phyloP scores from a whole-genome alignment of 768 basidiomycete species.

The Strobilomyces dryophilus region DNA sequence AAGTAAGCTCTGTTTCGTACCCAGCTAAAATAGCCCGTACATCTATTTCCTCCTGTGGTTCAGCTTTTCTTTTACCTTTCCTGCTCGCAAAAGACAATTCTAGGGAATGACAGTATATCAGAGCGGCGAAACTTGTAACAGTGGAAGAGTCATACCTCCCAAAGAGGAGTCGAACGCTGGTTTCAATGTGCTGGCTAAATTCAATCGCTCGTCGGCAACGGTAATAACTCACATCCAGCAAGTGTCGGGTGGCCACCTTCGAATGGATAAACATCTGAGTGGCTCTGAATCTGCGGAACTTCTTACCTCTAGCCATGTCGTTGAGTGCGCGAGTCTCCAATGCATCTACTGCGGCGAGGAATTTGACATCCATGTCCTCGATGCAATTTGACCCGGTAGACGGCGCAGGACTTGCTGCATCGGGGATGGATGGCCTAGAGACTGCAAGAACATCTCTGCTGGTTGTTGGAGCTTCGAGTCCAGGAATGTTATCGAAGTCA shows the following conservation, averaged over 20 bases:
- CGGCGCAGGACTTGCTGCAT: conserved; percentile 11
- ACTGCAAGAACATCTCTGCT: not conserved
- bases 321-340: conserved; percentile 37
- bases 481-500: conserved; percentile 40
- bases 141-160: conserved; percentile 18
- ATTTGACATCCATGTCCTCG: conserved; percentile 22
- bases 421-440: not conserved
- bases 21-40: conserved; percentile 35
- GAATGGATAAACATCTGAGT: not conserved
- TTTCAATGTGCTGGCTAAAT: not conserved
- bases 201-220: not conserved
- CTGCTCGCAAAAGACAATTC: conserved; percentile 19
- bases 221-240: conserved; percentile 8
- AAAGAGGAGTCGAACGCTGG: not conserved
- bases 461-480: conserved; percentile 19
- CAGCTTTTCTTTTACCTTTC: conserved; percentile 45
- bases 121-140: not conserved
- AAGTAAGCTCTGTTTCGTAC: conserved; percentile 64
- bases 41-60: conserved; percentile 18
- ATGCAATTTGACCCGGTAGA: conserved; percentile 2
- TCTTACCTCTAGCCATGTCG: conserved; percentile 10
- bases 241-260: conserved; percentile 7
- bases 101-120: not conserved
- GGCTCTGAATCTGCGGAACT: not conserved
- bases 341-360: conserved; percentile 40